Evolutionary conservation across 768 basidiomycete genomes (phyloP), one percentile per base, ranked within the genome.

Genomic region (Mycena pura): DNA sequence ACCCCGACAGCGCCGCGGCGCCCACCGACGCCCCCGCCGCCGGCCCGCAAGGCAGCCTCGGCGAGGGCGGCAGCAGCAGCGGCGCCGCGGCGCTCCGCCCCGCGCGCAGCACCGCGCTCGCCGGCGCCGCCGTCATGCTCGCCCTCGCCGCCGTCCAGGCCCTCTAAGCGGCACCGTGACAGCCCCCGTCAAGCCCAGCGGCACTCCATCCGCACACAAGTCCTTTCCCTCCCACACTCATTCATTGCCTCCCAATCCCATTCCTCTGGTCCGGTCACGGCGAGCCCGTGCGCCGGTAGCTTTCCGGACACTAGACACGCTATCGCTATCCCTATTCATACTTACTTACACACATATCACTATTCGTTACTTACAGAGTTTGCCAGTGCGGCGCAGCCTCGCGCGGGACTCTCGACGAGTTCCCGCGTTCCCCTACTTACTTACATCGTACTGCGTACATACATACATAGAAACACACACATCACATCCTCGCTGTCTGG

Each of bases 361-460:
- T n/a, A n/a, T n/a, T n/a, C n/a, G n/a, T n/a, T n/a, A n/a, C n/a
- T n/a, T n/a, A n/a, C n/a, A n/a, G n/a, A n/a, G n/a, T n/a, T n/a
- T n/a, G 56, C 39, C 46, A 41, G 32, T 54, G 44, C 29, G 40
- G 36, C 22, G 31, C 40, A 25, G 41, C 57, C 40, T 36, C 31
- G 47, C 49, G 50, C 21, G 57, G 57, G 28, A 50, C 50, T 59
- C 57, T 59, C 28, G 57, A 59, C 17, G 57, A 45, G 44, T 58
- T 49, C 47, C n/a, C n/a, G n/a, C n/a, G n/a, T n/a, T n/a, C n/a
- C n/a, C n/a, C n/a, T n/a, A n/a, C n/a, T n/a, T n/a, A n/a, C n/a
- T n/a, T n/a, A n/a, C 57, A 43, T 41, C 9, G 57, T 59, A 59
- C 57, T 51, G 57, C 44, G 48, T 59, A 59, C 57, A 44, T 48